Conservation (phyloP, 208 protist species). For the Eutreptiella sp. region DNA sequence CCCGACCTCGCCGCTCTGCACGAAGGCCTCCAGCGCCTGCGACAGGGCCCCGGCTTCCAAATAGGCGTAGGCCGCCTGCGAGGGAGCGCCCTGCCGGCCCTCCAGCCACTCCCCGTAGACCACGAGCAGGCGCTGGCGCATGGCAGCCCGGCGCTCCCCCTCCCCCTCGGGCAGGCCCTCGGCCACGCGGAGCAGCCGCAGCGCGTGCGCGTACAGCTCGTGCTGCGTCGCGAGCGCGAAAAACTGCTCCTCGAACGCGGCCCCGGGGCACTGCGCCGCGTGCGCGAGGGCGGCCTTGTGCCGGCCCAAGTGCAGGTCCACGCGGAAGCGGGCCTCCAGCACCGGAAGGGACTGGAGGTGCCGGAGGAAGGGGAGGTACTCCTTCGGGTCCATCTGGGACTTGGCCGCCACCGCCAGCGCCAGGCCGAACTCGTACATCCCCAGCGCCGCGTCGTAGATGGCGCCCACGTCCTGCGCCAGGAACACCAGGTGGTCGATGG, state of each 20-base stretch:
- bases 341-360: neutral
- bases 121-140: too few relatives aligned
- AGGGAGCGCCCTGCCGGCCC: neutral
- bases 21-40: neutral
- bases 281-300: neutral
- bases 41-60: neutral
- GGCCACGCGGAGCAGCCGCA: neutral
- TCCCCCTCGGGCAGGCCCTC: neutral
- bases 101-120: constrained; percentile 6
- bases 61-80: neutral
- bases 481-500: constrained; percentile 17
- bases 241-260: neutral
- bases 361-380: constrained; percentile 18
- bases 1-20: neutral
- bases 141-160: too few relatives aligned
- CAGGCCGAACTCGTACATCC: constrained; percentile 27
- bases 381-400: constrained; percentile 30
- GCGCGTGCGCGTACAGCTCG: neutral
- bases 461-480: constrained; percentile 9
- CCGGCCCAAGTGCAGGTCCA: neutral
- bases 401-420: constrained; percentile 14
- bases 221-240: neutral
- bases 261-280: neutral
- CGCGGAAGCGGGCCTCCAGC: neutral
- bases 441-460: constrained; percentile 18